These are phyloP conservation scores for Tephrocybe sp. DNA, from an alignment of 768 basidiomycete genomes.

Conservation along the genomic window DNA sequence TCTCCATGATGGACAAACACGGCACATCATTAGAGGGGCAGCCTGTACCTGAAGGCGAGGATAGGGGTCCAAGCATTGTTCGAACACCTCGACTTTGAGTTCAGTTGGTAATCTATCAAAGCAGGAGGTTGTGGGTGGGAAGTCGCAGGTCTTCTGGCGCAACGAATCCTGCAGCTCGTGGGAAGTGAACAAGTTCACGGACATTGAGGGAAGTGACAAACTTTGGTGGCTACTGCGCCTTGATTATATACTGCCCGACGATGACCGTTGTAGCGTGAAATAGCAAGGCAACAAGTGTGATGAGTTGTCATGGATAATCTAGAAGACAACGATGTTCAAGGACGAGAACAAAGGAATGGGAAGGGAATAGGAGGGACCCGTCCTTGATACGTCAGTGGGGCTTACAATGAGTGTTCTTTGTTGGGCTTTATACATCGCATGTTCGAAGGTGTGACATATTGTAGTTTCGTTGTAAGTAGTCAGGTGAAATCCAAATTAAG, in stretches of 20 bases:
- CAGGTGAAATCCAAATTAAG: too few relatives aligned
- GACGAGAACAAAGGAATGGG: too few relatives aligned
- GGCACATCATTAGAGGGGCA: slow-evolving; percentile 38
- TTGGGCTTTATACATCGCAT: too few relatives aligned
- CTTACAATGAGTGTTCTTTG: too few relatives aligned
- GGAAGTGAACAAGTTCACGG: background rate
- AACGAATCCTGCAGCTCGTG: background rate
- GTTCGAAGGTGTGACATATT: too few relatives aligned
- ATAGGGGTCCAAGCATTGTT: slow-evolving; percentile 32
- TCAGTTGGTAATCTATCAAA: slow-evolving; percentile 45
- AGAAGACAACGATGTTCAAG: background rate
- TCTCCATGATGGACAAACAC: slow-evolving; percentile 45
- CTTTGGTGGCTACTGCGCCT: background rate
- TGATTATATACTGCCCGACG: background rate
- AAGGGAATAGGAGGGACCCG: too few relatives aligned
- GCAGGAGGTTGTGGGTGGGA: slow-evolving; percentile 3
- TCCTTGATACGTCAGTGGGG: too few relatives aligned
- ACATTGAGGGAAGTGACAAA: background rate
- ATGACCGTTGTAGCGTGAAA: background rate
- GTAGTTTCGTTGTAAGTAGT: too few relatives aligned
- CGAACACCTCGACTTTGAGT: slow-evolving; percentile 47
- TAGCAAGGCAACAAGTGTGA: background rate
- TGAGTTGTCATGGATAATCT: background rate
- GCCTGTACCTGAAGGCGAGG: slow-evolving; percentile 30
- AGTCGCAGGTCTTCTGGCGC: background rate